Percentiles rank a stretch among this genome's conserved stretches.
phyloP scores from a whole-genome alignment of 1,284 basidiomycete genomes.

The Pulchroboletus neoregius region DNA sequence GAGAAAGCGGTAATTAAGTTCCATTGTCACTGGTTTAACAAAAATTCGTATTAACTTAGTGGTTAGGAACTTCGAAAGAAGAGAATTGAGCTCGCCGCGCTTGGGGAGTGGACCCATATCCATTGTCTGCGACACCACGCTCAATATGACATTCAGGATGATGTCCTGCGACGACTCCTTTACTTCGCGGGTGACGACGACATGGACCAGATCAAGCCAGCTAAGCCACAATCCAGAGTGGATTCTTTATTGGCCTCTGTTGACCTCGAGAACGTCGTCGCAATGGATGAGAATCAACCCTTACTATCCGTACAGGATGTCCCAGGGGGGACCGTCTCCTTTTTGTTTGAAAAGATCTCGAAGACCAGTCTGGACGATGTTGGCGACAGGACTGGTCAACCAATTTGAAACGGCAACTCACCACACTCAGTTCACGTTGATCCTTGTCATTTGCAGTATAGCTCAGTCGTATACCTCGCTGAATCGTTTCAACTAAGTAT shows the following conservation, averaged over 20 bases:
- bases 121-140: slow-evolving; percentile 55
- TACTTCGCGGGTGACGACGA: slow-evolving; percentile 23
- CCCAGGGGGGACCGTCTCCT: slow-evolving; percentile 66
- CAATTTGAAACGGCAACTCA: slow-evolving; percentile 5
- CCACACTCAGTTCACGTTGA: neutral
- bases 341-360: slow-evolving; percentile 61
- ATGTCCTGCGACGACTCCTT: slow-evolving; percentile 53
- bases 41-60: slow-evolving; percentile 3
- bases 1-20: slow-evolving; percentile 48
- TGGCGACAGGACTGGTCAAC: neutral
- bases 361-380: slow-evolving; percentile 17
- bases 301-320: slow-evolving; percentile 41
- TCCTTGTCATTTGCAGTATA: neutral
- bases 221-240: slow-evolving; percentile 30
- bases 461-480: neutral
- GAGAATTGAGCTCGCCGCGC: slow-evolving; percentile 72
- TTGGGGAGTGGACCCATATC: slow-evolving; percentile 89
- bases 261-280: slow-evolving; percentile 43
- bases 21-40: neutral
- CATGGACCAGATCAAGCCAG: slow-evolving; percentile 1
- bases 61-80: slow-evolving; percentile 67
- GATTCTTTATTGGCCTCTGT: slow-evolving; percentile 39
- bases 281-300: slow-evolving; percentile 31
- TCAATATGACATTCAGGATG: slow-evolving; percentile 54
- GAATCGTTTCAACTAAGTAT: slow-evolving; percentile 5